Base-by-base conservation (phyloP, 306 rosid species). In the Hippophae rhamnoides region DNA sequence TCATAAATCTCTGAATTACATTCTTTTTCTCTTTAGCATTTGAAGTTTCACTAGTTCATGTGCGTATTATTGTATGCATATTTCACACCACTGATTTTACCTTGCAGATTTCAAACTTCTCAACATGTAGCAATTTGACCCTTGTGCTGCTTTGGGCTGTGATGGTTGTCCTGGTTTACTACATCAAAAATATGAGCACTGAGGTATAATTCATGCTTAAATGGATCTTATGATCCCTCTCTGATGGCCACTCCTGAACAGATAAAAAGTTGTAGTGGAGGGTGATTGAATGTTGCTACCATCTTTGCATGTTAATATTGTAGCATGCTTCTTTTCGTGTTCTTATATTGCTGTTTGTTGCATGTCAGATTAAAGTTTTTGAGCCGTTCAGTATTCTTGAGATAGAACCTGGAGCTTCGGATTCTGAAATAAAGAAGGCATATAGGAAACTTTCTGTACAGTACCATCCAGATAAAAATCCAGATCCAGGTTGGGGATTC, bases 391-490 rank as follows among this genome's bases (percentile, higher is more conserved):
- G 56, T 57, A 88, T 93, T 78, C 86, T 93, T 68, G 97, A 82
- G 72, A 75, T 93, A 79, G 90, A 82, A 51, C 74, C 89, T 9
- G 86, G 95, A 73, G 97, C 86, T 18, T 41, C 69, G 1, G 95
- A 93, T 47, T 80, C 80, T 11, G 95, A 86, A 25, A 84, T 93
- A 75, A 88, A 84, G 86, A 88, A 88, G 89, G 86, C 85, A 9
- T 88, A 86, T 70, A 88, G 97, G 76, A 78, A 88, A 69, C 94
- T 93, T 58, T 93, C 99, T 60, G 53, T 93, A 66, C 84, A 78
- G 43, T 93, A 78, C 79, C 97, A 92, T 79, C 95, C 99, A 6
- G 96, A 92, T 84, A 88, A 92, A 92, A 92, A 92, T 76, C 99
- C 99, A 58, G 95, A 92, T 75, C 96, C 96, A 8, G 57, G 77